Conservation (phyloP, 2,329 filamentous ascomycete species). For the Xylaria digitata region DNA sequence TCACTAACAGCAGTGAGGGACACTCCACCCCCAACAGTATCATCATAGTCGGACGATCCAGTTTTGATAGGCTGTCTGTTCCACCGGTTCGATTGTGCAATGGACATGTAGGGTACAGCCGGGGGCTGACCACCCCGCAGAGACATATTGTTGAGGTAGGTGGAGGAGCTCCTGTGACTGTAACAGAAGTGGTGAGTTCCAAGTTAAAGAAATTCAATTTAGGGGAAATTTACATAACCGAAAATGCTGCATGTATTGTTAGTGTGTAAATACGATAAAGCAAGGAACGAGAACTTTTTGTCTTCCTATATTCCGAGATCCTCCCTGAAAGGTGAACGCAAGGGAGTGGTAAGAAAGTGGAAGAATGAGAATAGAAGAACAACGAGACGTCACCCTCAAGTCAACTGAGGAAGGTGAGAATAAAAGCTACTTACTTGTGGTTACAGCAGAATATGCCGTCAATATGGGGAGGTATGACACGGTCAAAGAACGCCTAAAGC, state of each 20-base stretch:
- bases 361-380: not conserved
- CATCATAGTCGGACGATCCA: conserved; percentile 27
- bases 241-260: not conserved
- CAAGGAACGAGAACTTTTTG: not conserved
- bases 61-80: conserved; percentile 19
- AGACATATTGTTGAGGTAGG: conserved; percentile 12
- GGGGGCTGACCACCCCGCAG: not conserved
- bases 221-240: not conserved
- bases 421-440: not conserved
- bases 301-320: not conserved
- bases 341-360: not conserved
- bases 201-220: not conserved
- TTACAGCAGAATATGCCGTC: conserved; percentile 2
- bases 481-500: not conserved
- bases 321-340: not conserved
- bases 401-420: not conserved
- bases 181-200: not conserved
- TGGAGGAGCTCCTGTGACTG: not conserved
- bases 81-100: conserved; percentile 14
- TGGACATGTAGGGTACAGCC: not conserved
- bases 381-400: not conserved
- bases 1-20: conserved; percentile 25
- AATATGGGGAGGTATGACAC: not conserved
- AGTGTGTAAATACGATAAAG: not conserved
- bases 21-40: conserved; percentile 30